Conservation (phyloP, 2,329 filamentous ascomycete species). For the Xylaria polymorpha region DNA sequence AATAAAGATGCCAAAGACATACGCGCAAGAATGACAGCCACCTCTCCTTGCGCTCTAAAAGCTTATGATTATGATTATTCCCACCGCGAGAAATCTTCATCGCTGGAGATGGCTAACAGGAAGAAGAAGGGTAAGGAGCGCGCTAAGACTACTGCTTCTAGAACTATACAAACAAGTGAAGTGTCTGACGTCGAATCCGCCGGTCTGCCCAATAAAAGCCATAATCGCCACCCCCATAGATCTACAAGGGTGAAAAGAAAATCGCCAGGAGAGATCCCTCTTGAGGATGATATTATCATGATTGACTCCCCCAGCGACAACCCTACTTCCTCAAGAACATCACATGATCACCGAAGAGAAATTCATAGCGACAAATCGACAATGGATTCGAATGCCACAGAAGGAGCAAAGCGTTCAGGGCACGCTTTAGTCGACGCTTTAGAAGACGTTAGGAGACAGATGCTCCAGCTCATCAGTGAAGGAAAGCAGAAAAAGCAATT, state of each 20-base stretch:
- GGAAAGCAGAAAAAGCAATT: conserved; percentile 49
- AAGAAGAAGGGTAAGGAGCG: conserved; percentile 39
- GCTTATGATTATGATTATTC: conserved; percentile 43
- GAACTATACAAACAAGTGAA: conserved; percentile 35
- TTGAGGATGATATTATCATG: conserved; percentile 45
- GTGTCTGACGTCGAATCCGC: conserved; percentile 19
- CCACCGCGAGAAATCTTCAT: conserved; percentile 41
- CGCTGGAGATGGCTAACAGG: conserved; percentile 37
- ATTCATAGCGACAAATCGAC: background rate
- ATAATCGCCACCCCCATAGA: conserved; percentile 38
- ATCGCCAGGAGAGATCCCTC: conserved; percentile 33
- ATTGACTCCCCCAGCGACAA: conserved; percentile 39
- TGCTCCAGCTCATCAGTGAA: conserved; percentile 45
- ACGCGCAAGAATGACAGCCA: conserved; percentile 17
- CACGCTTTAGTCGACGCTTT: conserved; percentile 41
- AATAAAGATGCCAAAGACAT: conserved; percentile 33
- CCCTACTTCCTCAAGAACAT: conserved; percentile 6
- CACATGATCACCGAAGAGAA: conserved; percentile 12
- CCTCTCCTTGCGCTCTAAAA: conserved; percentile 23
- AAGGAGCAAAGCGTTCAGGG: conserved; percentile 24
- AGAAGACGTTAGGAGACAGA: conserved; percentile 43
- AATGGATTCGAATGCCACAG: background rate
- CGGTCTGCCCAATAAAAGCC: conserved; percentile 32
- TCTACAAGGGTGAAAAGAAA: conserved; percentile 43
- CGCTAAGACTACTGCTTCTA: conserved; percentile 34